phyloP scores from a whole-genome alignment of 2,329 filamentous ascomycete species.

The Chrysoporthe cubensis region DNA sequence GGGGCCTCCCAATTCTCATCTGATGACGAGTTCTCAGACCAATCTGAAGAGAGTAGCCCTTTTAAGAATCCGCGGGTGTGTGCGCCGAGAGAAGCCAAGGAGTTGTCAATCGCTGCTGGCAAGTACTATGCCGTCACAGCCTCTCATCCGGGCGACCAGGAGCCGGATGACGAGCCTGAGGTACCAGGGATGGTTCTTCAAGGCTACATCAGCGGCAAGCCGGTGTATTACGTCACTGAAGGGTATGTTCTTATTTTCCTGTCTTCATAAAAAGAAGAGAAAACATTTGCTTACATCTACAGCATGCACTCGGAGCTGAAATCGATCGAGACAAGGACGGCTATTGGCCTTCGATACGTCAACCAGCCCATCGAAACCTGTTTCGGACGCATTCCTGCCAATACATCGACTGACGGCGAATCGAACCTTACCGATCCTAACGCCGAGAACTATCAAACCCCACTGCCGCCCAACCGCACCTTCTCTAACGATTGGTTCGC shows the following conservation, averaged over 20 bases:
- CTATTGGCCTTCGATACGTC: not conserved
- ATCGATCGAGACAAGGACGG: conserved; percentile 4
- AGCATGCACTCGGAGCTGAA: conserved; percentile 3
- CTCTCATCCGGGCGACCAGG: not conserved
- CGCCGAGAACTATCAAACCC: not conserved
- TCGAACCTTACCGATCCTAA: not conserved
- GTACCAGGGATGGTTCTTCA: not conserved
- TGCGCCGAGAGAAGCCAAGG: conserved; percentile 6
- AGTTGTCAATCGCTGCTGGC: not conserved
- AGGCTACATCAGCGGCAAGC: not conserved
- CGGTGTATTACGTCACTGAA: not conserved
- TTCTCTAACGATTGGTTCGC: conserved; percentile 47
- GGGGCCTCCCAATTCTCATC: not conserved
- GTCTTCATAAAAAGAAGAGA: not conserved
- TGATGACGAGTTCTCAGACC: conserved; percentile 9
- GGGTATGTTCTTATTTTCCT: conserved; percentile 8
- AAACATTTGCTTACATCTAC: not conserved
- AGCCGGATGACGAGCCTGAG: conserved; percentile 2
- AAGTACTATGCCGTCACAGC: not conserved
- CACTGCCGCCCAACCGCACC: conserved; percentile 18
- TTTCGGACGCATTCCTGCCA: not conserved
- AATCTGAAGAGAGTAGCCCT: not conserved
- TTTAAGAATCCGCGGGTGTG: not conserved
- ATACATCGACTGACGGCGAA: not conserved
- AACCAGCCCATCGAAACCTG: conserved; percentile 17